Percentiles rank a stretch among this genome's conserved stretches.
Conservation (phyloP, 495 filamentous ascomycete species). For the Glonium stellatum region DNA sequence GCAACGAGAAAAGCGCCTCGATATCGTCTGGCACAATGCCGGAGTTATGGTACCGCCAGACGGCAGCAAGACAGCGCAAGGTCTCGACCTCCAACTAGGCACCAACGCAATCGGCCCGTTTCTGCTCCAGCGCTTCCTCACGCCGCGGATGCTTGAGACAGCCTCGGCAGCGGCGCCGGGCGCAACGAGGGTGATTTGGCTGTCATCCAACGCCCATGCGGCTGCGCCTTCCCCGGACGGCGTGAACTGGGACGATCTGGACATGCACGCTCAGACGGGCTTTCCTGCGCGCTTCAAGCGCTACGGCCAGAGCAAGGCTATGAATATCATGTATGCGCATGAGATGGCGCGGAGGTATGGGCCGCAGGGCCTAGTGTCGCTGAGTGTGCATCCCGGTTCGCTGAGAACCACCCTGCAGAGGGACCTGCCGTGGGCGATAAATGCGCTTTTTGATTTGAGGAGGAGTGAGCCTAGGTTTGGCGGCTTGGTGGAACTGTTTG, state of each 20-base stretch:
- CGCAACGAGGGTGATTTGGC: background rate
- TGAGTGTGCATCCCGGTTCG: background rate
- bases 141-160: background rate
- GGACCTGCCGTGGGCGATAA: background rate
- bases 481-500: background rate
- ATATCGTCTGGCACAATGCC: constrained; percentile 20
- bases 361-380: background rate
- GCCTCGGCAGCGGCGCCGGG: background rate
- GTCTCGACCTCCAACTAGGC: constrained; percentile 35
- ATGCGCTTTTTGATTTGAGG: background rate
- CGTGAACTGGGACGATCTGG: background rate
- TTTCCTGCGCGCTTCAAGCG: background rate
- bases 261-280: background rate
- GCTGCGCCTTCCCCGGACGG: background rate
- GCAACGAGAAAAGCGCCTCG: background rate
- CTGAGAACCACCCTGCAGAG: background rate
- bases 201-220: background rate
- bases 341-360: background rate
- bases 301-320: background rate
- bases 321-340: background rate
- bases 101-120: constrained; percentile 40
- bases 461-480: background rate
- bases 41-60: too few relatives aligned
- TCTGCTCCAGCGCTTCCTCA: constrained; percentile 41
- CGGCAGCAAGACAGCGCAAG: constrained; percentile 12